phyloP scores from a whole-genome alignment of 306 rosid genomes.

The Parietaria judaica region DNA sequence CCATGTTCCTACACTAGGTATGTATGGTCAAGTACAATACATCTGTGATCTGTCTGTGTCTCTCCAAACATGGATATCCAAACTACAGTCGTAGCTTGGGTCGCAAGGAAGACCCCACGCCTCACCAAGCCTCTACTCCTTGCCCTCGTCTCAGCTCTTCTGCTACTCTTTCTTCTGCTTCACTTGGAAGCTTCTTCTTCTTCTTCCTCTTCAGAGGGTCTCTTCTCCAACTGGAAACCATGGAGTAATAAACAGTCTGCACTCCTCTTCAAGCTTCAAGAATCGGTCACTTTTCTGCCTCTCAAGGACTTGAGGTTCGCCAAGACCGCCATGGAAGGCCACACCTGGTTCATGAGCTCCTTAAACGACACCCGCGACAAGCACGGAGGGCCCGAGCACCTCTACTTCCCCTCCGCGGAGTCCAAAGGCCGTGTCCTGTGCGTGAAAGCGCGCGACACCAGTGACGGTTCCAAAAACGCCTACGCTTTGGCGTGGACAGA shows the following conservation, averaged over 20 bases:
- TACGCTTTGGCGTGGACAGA: conserved; percentile 28
- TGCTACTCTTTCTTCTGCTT: neutral
- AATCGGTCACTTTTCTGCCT: conserved; percentile 25
- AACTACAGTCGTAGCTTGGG: neutral
- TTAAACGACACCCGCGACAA: conserved; percentile 14
- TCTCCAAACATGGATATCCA: conserved; percentile 3
- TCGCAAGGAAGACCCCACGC: neutral
- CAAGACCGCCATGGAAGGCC: conserved; percentile 15
- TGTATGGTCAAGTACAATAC: too few species aligned
- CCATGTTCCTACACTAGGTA: too few species aligned
- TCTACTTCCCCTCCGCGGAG: conserved; percentile 17
- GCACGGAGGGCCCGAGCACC: conserved; percentile 22
- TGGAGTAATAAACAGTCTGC: neutral
- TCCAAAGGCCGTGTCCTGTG: conserved; percentile 20
- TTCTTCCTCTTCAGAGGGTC: conserved; percentile 3
- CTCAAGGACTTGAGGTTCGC: conserved; percentile 25
- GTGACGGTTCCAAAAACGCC: conserved; percentile 20
- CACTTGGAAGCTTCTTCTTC: conserved; percentile 12
- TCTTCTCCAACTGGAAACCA: conserved; percentile 3
- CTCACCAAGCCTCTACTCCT: conserved; percentile 8
- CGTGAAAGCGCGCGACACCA: conserved; percentile 14
- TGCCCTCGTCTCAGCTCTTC: neutral
- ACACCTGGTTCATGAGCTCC: conserved; percentile 32
- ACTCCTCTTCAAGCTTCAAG: conserved; percentile 14
- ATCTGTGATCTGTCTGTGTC: too few species aligned